Evolutionary conservation across 2,329 filamentous ascomycete genomes (phyloP).

Genomic region (Sordariomycetes sp.): DNA sequence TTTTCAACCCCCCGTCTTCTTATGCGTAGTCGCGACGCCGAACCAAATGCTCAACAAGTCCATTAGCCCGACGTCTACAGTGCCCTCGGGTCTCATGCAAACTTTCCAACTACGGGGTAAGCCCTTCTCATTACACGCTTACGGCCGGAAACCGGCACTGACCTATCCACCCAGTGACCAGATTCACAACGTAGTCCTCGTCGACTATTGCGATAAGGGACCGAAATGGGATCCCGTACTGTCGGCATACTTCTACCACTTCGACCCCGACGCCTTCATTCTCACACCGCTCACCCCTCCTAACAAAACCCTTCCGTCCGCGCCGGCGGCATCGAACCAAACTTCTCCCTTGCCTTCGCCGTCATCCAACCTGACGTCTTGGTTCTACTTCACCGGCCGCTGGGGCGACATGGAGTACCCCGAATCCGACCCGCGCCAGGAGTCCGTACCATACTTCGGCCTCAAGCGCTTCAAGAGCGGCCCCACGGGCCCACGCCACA

Average conservation of each 20-base stretch:
- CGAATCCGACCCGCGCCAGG: conserved; percentile 17
- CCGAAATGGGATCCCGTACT: conserved; percentile 18
- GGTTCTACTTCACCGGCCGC: conserved; percentile 18
- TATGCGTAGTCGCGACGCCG: not conserved
- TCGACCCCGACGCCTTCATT: conserved; percentile 12
- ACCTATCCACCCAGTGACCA: conserved; percentile 12
- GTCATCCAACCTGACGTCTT: conserved; percentile 12
- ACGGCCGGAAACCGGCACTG: not conserved
- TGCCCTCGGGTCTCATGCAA: conserved; percentile 20
- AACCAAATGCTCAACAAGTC: conserved; percentile 2
- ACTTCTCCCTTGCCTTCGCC: no score
- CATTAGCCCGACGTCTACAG: conserved; percentile 19
- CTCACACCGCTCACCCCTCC: conserved; percentile 10
- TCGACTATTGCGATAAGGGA: conserved; percentile 20
- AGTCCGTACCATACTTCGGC: conserved; percentile 15
- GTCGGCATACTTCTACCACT: conserved; percentile 20
- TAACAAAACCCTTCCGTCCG: not conserved
- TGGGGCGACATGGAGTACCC: conserved; percentile 19
- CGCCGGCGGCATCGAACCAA: conserved; percentile 9
- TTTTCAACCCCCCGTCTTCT: not conserved
- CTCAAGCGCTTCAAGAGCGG: conserved; percentile 18
- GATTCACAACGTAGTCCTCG: conserved; percentile 16
- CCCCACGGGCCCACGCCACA: conserved; percentile 16
- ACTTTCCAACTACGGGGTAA: conserved; percentile 17
- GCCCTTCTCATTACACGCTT: not conserved